Base-by-base conservation (phyloP, 805 yeast genomes). In the Lachancea fermentati region DNA sequence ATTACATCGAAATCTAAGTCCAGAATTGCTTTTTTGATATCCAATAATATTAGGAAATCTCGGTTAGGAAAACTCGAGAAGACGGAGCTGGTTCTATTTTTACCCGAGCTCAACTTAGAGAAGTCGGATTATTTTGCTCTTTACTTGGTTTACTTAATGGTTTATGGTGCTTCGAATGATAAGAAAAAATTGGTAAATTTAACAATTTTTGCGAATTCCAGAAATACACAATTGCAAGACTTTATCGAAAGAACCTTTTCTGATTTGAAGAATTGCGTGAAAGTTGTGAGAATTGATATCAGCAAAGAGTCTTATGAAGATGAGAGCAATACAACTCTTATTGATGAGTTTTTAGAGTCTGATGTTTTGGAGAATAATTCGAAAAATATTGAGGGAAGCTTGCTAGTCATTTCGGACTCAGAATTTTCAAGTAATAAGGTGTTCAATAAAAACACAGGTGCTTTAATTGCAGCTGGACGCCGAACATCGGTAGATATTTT, bases 71-170 rank as follows among this genome's bases (percentile, higher is more conserved):
- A 54, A 29, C 54, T 47, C 31, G 52, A 47, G 16, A 47, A 40
- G 17, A 58, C 47, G 30, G 32, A 41, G 8, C 48, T 54, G 29
- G 35, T 48, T 39, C 36, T 58, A 25, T 37, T 55, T 6, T 36
- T 58, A 6, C 55, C 62, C 5, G 54, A 47, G 34, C 49, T 57
- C 8, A 51, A 46, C 26, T 31, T 58, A 34, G 42, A 54, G 2
- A 48, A 56, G 6, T 58, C 65, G 1, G 65, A 60, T 36, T 49
- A 51, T 32, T 42, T 58, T 26, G 53, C 61, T 5, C 31, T 60
- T 12, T 55, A 55, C 36, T 12, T 54, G 5, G 40, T 57, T 16
- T 36, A 58, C 3, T 34, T 53, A 25, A 50, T 58, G 13, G 62
- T 60, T 9, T 68, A 19, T 11, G 19, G 16, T n/a, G 18, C 19